Evolutionary conservation across 208 protist genomes (phyloP), one percentile per base, ranked within the genome.

Genomic region (Wallacemonas collosoma): DNA sequence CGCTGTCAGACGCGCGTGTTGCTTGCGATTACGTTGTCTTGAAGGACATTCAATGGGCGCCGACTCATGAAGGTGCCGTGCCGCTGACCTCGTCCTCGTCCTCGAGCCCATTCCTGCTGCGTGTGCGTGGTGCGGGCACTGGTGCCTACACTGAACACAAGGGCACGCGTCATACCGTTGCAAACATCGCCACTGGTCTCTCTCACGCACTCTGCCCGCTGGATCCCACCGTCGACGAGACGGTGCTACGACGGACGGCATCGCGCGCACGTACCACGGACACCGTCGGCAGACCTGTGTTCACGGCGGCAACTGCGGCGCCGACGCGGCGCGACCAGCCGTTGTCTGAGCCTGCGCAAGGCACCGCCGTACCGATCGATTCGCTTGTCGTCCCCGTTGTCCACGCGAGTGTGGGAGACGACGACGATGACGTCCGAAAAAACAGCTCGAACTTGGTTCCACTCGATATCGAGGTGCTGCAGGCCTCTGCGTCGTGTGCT

Each of bases 401-500:
- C 14, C 26, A 36, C 53, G 26, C 45, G 45, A 26, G 26, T 26
- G 26, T 26, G 26, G 26, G 26, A 26, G 45, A 50, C 45, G 45
- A 12, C 45, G 45, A 50, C 12, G 45, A 26, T 50, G 45, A 50
- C 45, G 26, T 26, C 26, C 26, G 26, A 0, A 26, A 26, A 26
- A 26, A 26, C 26, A 26, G 26, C 26, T 26, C 26, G 26, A 26
- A 26, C 26, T 36, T 35, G 40, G 43, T 65, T 12, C 41, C 60
- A 8, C 39, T 65, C 39, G 60, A 36, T 5, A 14, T 65, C n/a
- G 60, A 65, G 40, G 60, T 65, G 38, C 60, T 65, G 12, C 14
- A 8, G 6, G 60, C 4, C 7, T 6, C 56, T 1, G 14, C 51
- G 14, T 5, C 51, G 5, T 6, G 9, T 5, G 51, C 7, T 0